These are phyloP conservation scores for Globisporangium camurandrum DNA, from an alignment of 352 stramenopile genomes.

Conservation along the genomic window DNA sequence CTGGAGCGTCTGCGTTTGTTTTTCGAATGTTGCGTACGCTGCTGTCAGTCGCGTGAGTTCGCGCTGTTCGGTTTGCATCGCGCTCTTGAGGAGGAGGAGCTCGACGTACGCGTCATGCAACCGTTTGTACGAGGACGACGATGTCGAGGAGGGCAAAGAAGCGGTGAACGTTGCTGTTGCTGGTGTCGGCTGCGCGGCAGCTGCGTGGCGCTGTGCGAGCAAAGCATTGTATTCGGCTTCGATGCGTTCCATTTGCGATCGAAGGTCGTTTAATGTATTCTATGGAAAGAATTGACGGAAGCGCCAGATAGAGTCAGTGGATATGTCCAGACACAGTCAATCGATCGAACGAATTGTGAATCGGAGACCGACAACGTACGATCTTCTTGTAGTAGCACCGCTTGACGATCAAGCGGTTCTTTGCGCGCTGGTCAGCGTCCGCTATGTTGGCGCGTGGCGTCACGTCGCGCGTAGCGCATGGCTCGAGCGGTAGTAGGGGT, in stretches of 20 bases:
- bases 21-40: slow-evolving; percentile 39
- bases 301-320: not conserved
- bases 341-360: too few relatives aligned
- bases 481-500: too few relatives aligned
- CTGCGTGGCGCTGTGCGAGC: slow-evolving; percentile 16
- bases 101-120: slow-evolving; percentile 40
- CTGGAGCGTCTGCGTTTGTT: slow-evolving; percentile 31
- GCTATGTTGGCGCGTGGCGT: too few relatives aligned
- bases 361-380: too few relatives aligned
- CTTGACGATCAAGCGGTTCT: slow-evolving; percentile 68
- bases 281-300: slow-evolving; percentile 8
- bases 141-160: too few relatives aligned
- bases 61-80: slow-evolving; percentile 46
- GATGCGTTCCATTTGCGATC: slow-evolving; percentile 27
- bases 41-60: slow-evolving; percentile 37
- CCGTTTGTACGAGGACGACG: slow-evolving; percentile 5
- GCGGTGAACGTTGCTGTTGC: not conserved
- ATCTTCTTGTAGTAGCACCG: slow-evolving; percentile 80
- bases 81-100: slow-evolving; percentile 35
- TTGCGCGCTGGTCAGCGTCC: slow-evolving; percentile 44
- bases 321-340: too few relatives aligned
- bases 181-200: slow-evolving; percentile 21
- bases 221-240: slow-evolving; percentile 31
- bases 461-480: too few relatives aligned
- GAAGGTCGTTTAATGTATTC: slow-evolving; percentile 55